phyloP scores from a whole-genome alignment of 495 filamentous ascomycete species.

The Penicillium silybi region DNA sequence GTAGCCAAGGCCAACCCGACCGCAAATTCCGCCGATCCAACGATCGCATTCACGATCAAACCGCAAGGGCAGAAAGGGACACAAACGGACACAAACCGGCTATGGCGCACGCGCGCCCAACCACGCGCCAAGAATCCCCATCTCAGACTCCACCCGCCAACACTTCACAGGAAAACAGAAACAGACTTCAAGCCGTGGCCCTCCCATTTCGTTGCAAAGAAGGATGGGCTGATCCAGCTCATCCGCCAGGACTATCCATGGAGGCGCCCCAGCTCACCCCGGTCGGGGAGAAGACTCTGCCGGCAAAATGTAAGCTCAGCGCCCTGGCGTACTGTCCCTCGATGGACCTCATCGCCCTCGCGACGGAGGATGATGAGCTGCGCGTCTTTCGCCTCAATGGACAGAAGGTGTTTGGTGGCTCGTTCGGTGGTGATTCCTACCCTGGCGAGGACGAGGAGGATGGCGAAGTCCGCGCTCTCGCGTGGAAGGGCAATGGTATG shows the following conservation, averaged over 20 bases:
- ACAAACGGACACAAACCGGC: not conserved
- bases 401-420: slow-evolving; percentile 61
- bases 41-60: not conserved
- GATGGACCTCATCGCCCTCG: slow-evolving; percentile 74
- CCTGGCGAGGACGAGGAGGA: slow-evolving; percentile 46
- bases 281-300: slow-evolving; percentile 55
- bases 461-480: slow-evolving; percentile 52
- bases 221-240: slow-evolving; percentile 21
- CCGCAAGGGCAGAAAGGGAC: not conserved
- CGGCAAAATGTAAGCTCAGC: slow-evolving; percentile 50
- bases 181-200: not conserved
- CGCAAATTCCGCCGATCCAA: not conserved
- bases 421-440: slow-evolving; percentile 45
- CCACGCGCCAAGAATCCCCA: slow-evolving; percentile 33
- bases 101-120: not conserved
- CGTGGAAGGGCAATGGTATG: slow-evolving; percentile 80
- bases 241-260: slow-evolving; percentile 20
- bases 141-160: slow-evolving; percentile 24
- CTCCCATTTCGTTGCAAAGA: slow-evolving; percentile 4
- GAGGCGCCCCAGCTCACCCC: slow-evolving; percentile 34
- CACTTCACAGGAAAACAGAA: slow-evolving; percentile 11
- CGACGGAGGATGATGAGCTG: slow-evolving; percentile 60
- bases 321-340: slow-evolving; percentile 72
- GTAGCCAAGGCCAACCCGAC: not conserved
- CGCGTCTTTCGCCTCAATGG: slow-evolving; percentile 66